Percentiles rank a stretch among this genome's conserved stretches.
Conservation (phyloP, 371 early-diverging fungal species). For the Mortierella polycephala region DNA sequence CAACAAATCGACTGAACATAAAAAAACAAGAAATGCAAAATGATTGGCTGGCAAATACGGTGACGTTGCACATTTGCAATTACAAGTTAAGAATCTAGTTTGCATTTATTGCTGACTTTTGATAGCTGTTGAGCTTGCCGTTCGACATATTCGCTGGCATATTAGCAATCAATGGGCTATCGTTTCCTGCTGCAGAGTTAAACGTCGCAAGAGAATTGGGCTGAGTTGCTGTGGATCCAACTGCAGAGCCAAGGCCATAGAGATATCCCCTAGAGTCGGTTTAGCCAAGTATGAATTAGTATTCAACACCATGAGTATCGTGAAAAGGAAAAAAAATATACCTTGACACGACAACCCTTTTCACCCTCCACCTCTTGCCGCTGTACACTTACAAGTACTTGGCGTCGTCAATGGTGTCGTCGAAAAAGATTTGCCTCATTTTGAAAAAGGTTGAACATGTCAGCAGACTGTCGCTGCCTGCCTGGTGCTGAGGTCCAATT, state of each 20-base stretch:
- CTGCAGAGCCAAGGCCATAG: slow-evolving; percentile 55
- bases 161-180: slow-evolving; percentile 53
- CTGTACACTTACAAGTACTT: slow-evolving; percentile 79
- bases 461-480: slow-evolving; percentile 98
- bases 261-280: slow-evolving; percentile 42
- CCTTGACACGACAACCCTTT: not conserved
- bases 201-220: slow-evolving; percentile 53
- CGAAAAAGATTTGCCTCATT: slow-evolving; percentile 95
- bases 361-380: not conserved
- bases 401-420: slow-evolving; percentile 92
- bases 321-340: not conserved
- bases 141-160: slow-evolving; percentile 32
- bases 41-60: slow-evolving; percentile 12
- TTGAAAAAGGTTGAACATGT: slow-evolving; percentile 98
- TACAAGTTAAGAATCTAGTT: too few species aligned
- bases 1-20: slow-evolving; percentile 10
- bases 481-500: slow-evolving; percentile 99
- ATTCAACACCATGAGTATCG: not conserved
- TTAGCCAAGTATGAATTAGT: not conserved
- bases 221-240: slow-evolving; percentile 48
- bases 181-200: slow-evolving; percentile 54
- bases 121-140: slow-evolving; percentile 41
- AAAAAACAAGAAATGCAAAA: slow-evolving; percentile 19
- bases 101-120: slow-evolving; percentile 28
- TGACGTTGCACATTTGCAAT: too few species aligned